phyloP scores from a whole-genome alignment of 306 rosid species.

The Styphnolobium japonicum region DNA sequence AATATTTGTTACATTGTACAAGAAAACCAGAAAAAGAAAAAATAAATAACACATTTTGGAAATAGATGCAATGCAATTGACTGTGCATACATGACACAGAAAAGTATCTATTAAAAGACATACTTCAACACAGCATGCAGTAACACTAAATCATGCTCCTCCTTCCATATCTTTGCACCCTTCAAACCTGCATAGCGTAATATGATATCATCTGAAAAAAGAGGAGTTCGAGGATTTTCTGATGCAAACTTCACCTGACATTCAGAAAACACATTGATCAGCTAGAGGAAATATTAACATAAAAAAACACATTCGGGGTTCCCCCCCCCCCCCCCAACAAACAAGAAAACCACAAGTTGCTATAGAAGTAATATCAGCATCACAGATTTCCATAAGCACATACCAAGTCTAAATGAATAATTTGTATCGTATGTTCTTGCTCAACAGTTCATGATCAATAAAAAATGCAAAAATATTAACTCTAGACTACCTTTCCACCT shows the following conservation, averaged over 20 bases:
- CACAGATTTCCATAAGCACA: neutral
- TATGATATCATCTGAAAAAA: conserved; percentile 68
- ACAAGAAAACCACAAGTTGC: neutral
- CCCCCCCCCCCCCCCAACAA: neutral
- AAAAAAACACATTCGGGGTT: neutral
- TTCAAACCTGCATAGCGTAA: conserved; percentile 71
- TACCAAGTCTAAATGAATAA: neutral
- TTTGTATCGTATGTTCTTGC: neutral
- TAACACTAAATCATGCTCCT: conserved; percentile 73
- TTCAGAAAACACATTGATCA: conserved; percentile 14
- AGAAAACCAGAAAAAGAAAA: conserved; percentile 11
- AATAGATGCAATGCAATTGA: neutral
- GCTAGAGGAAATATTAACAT: conserved; percentile 13
- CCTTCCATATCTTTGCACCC: conserved; percentile 92
- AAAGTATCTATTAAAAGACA: conserved; percentile 14
- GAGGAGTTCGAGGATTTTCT: conserved; percentile 57
- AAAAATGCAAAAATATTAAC: neutral
- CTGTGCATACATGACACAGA: neutral
- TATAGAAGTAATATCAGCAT: neutral
- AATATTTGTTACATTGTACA: neutral
- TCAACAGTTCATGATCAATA: neutral
- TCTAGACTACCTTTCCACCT: neutral
- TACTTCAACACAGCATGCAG: conserved; percentile 84
- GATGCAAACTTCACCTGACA: conserved; percentile 63
- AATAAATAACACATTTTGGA: neutral